These are phyloP conservation scores for Arabidopsis suecica DNA, from an alignment of 345 rosid genomes.

Conservation along the genomic window DNA sequence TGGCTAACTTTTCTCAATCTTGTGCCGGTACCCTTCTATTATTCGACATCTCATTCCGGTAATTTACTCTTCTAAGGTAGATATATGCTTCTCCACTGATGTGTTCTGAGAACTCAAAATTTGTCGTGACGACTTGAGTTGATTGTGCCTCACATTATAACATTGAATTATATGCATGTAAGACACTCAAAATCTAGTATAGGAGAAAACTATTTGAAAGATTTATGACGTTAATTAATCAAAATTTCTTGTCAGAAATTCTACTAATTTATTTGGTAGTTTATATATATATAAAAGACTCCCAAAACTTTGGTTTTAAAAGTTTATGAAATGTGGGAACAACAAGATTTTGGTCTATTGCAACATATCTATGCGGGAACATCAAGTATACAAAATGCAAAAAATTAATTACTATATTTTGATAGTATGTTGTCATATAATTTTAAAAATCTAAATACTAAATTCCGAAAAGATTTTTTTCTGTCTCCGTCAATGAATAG, in stretches of 20 bases:
- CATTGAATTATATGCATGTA: background rate
- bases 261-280: background rate
- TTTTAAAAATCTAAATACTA: background rate
- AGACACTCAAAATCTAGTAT: background rate
- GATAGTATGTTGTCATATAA: background rate
- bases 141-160: background rate
- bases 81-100: too few species aligned
- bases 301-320: too few species aligned
- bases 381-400: background rate
- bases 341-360: background rate
- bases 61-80: too few species aligned
- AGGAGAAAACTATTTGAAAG: background rate
- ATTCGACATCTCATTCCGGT: too few species aligned
- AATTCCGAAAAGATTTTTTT: background rate
- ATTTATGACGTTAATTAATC: background rate
- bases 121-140: background rate
- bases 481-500: slow-evolving; percentile 33
- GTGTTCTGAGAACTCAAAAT: background rate
- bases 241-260: background rate
- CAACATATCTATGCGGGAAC: background rate
- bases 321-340: background rate
- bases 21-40: background rate
- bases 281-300: too few species aligned
- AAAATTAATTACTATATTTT: too few species aligned
- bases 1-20: background rate